Conservation (phyloP, 2,329 filamentous ascomycete species). For the Botrytis medusae region DNA sequence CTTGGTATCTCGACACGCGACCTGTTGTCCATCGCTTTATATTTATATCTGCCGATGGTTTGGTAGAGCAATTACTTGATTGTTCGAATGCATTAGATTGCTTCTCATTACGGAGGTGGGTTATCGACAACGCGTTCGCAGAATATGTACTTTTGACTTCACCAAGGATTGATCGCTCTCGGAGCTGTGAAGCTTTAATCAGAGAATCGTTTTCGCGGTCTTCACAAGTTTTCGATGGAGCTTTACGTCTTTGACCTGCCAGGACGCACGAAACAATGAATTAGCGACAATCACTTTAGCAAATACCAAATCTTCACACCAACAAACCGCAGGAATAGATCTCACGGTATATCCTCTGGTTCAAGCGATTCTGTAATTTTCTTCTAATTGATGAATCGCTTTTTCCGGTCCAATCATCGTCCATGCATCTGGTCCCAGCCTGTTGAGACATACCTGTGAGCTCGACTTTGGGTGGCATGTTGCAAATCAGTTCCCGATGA, state of each 20-base stretch:
- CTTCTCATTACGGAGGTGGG: too few relatives aligned
- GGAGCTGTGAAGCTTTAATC: background rate
- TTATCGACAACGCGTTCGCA: background rate
- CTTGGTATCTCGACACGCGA: background rate
- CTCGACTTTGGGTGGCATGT: background rate
- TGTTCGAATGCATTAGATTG: background rate
- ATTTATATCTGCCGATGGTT: background rate
- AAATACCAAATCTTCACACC: background rate
- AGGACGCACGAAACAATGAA: background rate
- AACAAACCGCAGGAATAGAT: background rate
- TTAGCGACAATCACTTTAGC: slow-evolving; percentile 13
- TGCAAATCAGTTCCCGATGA: background rate
- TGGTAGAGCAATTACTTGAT: background rate
- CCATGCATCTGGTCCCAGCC: slow-evolving; percentile 41
- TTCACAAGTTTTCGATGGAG: background rate
- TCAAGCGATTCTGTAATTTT: slow-evolving; percentile 47
- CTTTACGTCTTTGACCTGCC: slow-evolving; percentile 4
- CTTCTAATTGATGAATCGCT: slow-evolving; percentile 46
- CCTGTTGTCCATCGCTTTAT: slow-evolving; percentile 2
- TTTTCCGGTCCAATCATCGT: slow-evolving; percentile 50
- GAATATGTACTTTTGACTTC: background rate
- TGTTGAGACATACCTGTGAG: background rate
- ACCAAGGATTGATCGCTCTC: background rate
- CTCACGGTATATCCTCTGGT: slow-evolving; percentile 48
- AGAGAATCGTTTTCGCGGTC: background rate